Evolutionary conservation across 768 basidiomycete species (phyloP).

Genomic region (Lentinus brumalis): DNA sequence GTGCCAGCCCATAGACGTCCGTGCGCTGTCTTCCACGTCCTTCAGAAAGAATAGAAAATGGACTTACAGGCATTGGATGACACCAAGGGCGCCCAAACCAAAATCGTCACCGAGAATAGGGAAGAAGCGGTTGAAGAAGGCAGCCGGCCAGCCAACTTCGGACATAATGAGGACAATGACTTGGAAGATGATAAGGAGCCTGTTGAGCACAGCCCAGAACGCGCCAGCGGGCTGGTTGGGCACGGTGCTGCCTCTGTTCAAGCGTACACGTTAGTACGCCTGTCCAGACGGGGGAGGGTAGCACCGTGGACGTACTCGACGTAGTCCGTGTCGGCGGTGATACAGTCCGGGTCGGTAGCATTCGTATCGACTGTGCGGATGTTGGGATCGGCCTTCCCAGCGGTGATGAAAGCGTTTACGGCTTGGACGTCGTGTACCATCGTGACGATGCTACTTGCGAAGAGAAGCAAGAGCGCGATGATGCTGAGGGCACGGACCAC

Average conservation of each 20-base stretch:
- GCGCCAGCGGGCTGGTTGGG: conserved; percentile 89
- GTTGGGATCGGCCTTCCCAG: conserved; percentile 24
- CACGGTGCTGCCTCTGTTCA: conserved; percentile 67
- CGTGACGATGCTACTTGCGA: conserved; percentile 59
- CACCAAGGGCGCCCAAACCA: conserved; percentile 83
- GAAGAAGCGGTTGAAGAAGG: conserved; percentile 83
- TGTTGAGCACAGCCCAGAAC: conserved; percentile 90
- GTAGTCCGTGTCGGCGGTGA: conserved; percentile 67
- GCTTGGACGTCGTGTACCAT: conserved; percentile 75
- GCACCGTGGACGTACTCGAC: conserved; percentile 54
- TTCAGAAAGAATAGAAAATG: not conserved
- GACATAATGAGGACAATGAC: conserved; percentile 78
- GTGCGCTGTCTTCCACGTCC: not conserved
- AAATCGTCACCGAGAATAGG: conserved; percentile 84
- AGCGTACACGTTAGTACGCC: not conserved
- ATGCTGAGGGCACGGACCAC: conserved; percentile 65
- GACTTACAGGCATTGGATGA: conserved; percentile 72
- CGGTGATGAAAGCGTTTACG: conserved; percentile 64
- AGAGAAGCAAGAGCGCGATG: conserved; percentile 24
- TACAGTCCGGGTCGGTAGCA: conserved; percentile 29
- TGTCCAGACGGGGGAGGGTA: not conserved
- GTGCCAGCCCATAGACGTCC: not conserved
- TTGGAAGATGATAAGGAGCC: conserved; percentile 86
- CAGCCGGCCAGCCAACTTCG: conserved; percentile 77
- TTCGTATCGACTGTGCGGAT: conserved; percentile 12